Base-by-base conservation (phyloP, 805 yeast species). In the Kluyveromyces nonfermentans region DNA sequence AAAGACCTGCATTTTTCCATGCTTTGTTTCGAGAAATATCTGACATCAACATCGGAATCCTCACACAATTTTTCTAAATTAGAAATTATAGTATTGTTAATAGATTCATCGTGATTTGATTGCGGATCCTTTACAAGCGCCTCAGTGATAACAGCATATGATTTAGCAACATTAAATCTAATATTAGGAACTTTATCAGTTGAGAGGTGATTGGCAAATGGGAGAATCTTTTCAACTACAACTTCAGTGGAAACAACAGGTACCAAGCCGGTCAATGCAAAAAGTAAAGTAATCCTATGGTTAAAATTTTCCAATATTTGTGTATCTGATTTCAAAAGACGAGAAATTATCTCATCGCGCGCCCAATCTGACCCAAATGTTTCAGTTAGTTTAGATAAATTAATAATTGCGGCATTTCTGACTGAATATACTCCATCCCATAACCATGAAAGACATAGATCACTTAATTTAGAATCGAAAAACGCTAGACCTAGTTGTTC, bases 351-450 rank as follows among this genome's bases (percentile, higher is more conserved):
- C 60, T 88, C 93, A 36, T 70, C 69, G 61, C 86, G 80, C 38
- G 96, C 90, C 99, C 99, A 93, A 33, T 80, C 80, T 32, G 89
- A 80, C 28, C 97, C 98, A 67, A 93, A 93, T 32, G 86, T 87
- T 52, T 75, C 77, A 5, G 96, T 80, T 55, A 93, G 72, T 53
- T 82, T 80, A 52, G 76, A 80, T 53, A 93, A 70, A 63, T 89
- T 93, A 45, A 72, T 69, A 28, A 93, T 95, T 1, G 97, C 97
- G 8, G 98, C 98, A 52, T 87, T 94, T 65, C 99, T 80, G 48
- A 93, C 89, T 5, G 97, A 89, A 67, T 78, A 93, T 33, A 93
- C 98, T 4, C 89, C 85, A 68, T 93, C 99, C 96, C 97, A 89
- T 51, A 93, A 72, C 97, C 98, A 93, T n/a, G 89, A 84, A 77